Evolutionary conservation across 805 yeast genomes (phyloP).

Genomic region (Starmerella lactis-condensi): DNA sequence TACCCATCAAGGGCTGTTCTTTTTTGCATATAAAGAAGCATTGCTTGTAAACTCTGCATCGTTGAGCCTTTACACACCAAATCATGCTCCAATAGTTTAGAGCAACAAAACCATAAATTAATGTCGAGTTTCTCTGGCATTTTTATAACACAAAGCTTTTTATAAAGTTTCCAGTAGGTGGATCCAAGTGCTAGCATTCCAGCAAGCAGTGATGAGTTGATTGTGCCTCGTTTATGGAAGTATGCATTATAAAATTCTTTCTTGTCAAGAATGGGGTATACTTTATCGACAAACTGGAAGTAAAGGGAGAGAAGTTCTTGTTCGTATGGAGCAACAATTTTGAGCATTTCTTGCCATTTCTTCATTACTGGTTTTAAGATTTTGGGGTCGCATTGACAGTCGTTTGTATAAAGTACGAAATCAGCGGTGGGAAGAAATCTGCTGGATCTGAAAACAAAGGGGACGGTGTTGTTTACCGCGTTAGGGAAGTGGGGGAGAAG

Average conservation of each 20-base stretch:
- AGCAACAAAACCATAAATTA: conserved; percentile 18
- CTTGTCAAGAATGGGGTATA: conserved; percentile 23
- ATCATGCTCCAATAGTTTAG: conserved; percentile 19
- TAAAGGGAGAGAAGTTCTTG: conserved; percentile 21
- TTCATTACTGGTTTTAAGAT: conserved; percentile 13
- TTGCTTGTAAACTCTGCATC: conserved; percentile 20
- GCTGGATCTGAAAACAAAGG: conserved; percentile 19
- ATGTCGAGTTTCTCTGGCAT: conserved; percentile 18
- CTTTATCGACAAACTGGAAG: conserved; percentile 22
- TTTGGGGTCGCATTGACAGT: conserved; percentile 16
- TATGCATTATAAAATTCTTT: conserved; percentile 19
- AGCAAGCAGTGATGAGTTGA: conserved; percentile 20
- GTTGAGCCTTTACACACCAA: conserved; percentile 18
- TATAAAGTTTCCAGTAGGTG: conserved; percentile 24
- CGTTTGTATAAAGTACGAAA: conserved; percentile 9
- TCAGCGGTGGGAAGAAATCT: conserved; percentile 10
- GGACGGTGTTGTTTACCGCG: conserved; percentile 13
- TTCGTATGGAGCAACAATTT: conserved; percentile 11
- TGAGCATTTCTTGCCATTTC: conserved; percentile 6
- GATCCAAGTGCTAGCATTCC: conserved; percentile 22
- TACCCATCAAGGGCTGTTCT: conserved; percentile 20
- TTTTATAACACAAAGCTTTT: conserved; percentile 18
- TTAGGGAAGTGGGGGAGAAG: conserved; percentile 12
- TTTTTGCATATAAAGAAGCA: conserved; percentile 20
- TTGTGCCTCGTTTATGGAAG: conserved; percentile 16